Conservation (phyloP, 164 flowering plant species). For the Vitis rupestris region DNA sequence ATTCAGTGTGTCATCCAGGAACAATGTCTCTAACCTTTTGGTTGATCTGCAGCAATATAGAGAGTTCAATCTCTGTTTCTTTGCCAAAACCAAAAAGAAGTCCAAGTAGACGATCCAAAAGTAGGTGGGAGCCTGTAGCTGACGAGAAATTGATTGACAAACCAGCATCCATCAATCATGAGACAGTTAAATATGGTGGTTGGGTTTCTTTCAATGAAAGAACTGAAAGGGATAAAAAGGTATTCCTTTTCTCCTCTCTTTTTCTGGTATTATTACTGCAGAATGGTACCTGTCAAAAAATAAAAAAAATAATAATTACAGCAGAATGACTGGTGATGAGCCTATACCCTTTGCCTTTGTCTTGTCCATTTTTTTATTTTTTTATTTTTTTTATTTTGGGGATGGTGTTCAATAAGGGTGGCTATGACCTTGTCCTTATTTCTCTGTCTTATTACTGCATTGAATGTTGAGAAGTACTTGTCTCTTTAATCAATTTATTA, state of each 20-base stretch:
- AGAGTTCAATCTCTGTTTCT: slow-evolving; percentile 31
- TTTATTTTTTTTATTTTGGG: neutral
- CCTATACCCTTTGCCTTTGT: neutral
- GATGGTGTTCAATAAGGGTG: neutral
- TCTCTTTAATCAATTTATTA: neutral
- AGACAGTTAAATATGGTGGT: slow-evolving; percentile 39
- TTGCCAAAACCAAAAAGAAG: slow-evolving; percentile 58
- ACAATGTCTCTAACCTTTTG: neutral
- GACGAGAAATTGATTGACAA: slow-evolving; percentile 65
- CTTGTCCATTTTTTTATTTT: neutral
- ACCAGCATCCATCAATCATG: slow-evolving; percentile 31
- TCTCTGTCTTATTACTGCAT: neutral
- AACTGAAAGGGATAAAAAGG: slow-evolving; percentile 47
- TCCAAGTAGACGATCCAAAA: slow-evolving; percentile 77
- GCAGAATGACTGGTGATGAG: neutral
- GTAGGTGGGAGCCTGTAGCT: slow-evolving; percentile 96
- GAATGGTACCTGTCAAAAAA: too few relatives aligned
- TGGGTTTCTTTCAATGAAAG: slow-evolving; percentile 47
- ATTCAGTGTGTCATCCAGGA: neutral
- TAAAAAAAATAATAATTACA: neutral
- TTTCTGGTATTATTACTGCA: neutral
- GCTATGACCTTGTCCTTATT: neutral
- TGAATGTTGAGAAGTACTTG: slow-evolving; percentile 1
- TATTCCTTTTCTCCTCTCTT: slow-evolving; percentile 2
- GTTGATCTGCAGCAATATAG: slow-evolving; percentile 28